phyloP scores from a whole-genome alignment of 371 early-diverging fungal genomes.

The Dichotomocladium elegans region DNA sequence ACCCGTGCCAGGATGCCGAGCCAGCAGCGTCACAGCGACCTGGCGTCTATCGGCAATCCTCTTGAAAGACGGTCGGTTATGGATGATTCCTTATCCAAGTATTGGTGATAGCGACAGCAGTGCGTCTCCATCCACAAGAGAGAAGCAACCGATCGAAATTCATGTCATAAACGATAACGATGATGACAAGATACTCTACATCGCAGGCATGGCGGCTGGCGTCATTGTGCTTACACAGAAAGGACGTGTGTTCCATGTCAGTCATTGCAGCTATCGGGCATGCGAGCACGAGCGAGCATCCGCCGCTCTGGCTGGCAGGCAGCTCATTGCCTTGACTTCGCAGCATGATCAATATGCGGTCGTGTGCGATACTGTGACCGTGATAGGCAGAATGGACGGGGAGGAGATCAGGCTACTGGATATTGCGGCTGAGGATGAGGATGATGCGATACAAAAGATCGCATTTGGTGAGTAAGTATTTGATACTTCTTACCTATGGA shows the following conservation, averaged over 20 bases:
- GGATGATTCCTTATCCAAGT: conserved; percentile 21
- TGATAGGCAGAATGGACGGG: neutral
- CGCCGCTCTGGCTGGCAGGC: neutral
- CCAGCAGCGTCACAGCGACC: conserved; percentile 20
- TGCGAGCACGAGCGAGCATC: neutral
- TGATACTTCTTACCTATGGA: too few species aligned
- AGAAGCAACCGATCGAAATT: neutral
- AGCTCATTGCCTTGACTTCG: neutral
- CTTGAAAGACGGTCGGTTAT: conserved; percentile 20
- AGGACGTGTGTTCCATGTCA: neutral
- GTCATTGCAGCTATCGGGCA: too few species aligned
- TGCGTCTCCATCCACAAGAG: neutral
- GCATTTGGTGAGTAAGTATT: conserved; percentile 19
- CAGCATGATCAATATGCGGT: neutral
- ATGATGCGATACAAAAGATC: conserved; percentile 13
- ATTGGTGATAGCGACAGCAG: too few species aligned
- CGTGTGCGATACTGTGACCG: neutral
- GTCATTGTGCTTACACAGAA: neutral
- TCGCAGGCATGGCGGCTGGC: neutral
- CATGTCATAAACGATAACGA: neutral
- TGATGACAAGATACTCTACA: neutral
- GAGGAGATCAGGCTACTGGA: neutral
- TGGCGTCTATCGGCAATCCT: conserved; percentile 28
- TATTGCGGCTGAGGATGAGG: neutral
- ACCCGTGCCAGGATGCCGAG: conserved; percentile 10